Percentiles rank a stretch among this genome's conserved stretches.
phyloP scores from a whole-genome alignment of 441 rosid species.

The Croton setiger region DNA sequence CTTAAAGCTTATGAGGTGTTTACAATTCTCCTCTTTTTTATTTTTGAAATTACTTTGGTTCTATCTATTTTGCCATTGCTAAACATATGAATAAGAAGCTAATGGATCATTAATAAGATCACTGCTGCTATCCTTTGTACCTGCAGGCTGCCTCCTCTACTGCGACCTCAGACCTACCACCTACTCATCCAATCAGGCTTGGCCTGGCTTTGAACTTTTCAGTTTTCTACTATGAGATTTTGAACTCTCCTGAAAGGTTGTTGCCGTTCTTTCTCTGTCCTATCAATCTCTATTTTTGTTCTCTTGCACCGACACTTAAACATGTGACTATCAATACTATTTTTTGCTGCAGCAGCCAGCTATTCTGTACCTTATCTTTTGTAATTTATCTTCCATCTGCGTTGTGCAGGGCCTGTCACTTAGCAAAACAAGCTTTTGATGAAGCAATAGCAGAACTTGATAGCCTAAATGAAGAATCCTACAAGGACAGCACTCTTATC shows the following conservation, averaged over 20 bases:
- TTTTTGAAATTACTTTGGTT: background rate
- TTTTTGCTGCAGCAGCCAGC: constrained; percentile 8
- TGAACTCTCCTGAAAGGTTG: constrained; percentile 83
- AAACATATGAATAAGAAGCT: background rate
- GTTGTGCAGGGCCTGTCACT: constrained; percentile 64
- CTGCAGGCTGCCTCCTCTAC: constrained; percentile 65
- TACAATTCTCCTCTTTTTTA: background rate
- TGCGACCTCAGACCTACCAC: constrained; percentile 62
- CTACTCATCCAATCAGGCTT: constrained; percentile 91
- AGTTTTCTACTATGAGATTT: constrained; percentile 88
- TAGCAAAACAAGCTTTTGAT: constrained; percentile 84
- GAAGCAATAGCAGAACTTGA: constrained; percentile 75
- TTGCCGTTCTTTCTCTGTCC: background rate
- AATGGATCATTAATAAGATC: background rate
- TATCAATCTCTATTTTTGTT: background rate
- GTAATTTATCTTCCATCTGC: constrained; percentile 2
- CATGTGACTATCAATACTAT: background rate
- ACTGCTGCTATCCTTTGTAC: constrained; percentile 19
- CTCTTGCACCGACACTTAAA: background rate
- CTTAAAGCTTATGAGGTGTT: constrained; percentile 83
- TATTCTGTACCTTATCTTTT: constrained; percentile 8
- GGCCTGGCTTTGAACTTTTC: constrained; percentile 89
- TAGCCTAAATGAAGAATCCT: constrained; percentile 73
- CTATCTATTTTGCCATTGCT: background rate
- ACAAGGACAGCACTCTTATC: constrained; percentile 83